Percentiles rank a stretch among this genome's conserved stretches.
Evolutionary conservation across 768 basidiomycete species (phyloP).

Genomic region (Pisolithus orientalis): DNA sequence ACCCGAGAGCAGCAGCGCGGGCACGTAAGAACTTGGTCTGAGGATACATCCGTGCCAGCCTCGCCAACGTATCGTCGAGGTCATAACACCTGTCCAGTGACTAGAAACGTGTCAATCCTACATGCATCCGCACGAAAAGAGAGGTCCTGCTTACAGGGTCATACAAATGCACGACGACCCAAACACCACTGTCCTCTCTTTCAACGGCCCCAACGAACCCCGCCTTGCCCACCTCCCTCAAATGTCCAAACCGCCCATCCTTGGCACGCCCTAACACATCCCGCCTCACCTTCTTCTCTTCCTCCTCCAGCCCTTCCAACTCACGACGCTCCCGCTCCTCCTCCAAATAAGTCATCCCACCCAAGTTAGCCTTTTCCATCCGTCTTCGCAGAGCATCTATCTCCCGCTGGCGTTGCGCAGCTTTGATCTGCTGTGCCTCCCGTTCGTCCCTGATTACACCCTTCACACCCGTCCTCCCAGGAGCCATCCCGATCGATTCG

Average conservation of each 20-base stretch:
- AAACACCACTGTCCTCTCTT: constrained; percentile 57
- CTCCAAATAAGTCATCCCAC: constrained; percentile 70
- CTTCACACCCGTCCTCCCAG: constrained; percentile 82
- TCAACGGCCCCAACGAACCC: constrained; percentile 75
- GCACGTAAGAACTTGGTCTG: constrained; percentile 78
- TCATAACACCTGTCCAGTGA: constrained; percentile 68
- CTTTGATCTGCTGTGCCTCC: constrained; percentile 55
- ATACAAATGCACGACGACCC: constrained; percentile 85
- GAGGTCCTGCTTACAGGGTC: constrained; percentile 52
- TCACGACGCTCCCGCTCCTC: constrained; percentile 56
- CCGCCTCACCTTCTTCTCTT: too few relatives aligned
- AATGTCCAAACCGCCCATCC: too few relatives aligned
- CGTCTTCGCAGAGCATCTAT: constrained; percentile 44
- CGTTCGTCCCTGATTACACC: constrained; percentile 79
- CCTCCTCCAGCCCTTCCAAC: constrained; percentile 36
- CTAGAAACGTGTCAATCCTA: constrained; percentile 30
- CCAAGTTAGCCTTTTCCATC: constrained; percentile 62
- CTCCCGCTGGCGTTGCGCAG: constrained; percentile 47
- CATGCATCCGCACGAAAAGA: neutral
- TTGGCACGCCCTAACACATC: too few relatives aligned
- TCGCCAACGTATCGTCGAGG: constrained; percentile 62
- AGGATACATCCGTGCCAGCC: constrained; percentile 62
- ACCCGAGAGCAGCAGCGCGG: constrained; percentile 70
- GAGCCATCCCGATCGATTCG: constrained; percentile 6
- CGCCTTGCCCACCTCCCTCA: constrained; percentile 18